Evolutionary conservation across 73 alveolate species (phyloP).

Genomic region (Tetrahymena malaccensis): DNA sequence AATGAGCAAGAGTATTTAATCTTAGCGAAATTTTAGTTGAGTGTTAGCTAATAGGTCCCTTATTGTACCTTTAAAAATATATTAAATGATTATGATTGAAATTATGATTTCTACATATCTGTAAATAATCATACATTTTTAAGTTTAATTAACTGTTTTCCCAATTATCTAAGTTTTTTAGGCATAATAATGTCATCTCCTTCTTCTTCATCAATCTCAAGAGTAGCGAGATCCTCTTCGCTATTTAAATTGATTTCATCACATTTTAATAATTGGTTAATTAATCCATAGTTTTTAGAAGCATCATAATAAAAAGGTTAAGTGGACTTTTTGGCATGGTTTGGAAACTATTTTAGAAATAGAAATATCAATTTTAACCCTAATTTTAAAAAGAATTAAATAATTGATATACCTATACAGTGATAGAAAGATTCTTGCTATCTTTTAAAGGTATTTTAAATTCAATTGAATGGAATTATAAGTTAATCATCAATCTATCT

Average conservation of each 20-base stretch:
- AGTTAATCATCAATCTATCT: not conserved
- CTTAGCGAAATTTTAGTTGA: not conserved
- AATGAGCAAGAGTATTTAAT: not conserved
- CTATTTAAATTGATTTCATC: not conserved
- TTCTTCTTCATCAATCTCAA: not conserved
- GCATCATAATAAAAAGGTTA: not conserved
- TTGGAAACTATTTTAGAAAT: not conserved
- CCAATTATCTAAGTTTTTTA: not conserved
- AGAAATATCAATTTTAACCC: too few relatives aligned
- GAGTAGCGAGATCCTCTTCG: not conserved
- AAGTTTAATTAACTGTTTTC: not conserved
- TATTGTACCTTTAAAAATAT: not conserved
- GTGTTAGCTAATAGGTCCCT: not conserved
- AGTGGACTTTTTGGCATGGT: not conserved
- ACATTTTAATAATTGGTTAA: not conserved
- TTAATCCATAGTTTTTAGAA: not conserved
- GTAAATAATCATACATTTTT: not conserved
- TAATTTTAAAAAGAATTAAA: not conserved
- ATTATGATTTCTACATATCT: not conserved
- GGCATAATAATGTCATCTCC: not conserved
- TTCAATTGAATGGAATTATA: not conserved
- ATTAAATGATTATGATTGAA: not conserved
- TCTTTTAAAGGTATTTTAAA: not conserved
- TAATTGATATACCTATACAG: not conserved
- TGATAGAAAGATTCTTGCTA: not conserved